phyloP scores from a whole-genome alignment of 1,284 basidiomycete species.

The Heterobasidion parviporum region DNA sequence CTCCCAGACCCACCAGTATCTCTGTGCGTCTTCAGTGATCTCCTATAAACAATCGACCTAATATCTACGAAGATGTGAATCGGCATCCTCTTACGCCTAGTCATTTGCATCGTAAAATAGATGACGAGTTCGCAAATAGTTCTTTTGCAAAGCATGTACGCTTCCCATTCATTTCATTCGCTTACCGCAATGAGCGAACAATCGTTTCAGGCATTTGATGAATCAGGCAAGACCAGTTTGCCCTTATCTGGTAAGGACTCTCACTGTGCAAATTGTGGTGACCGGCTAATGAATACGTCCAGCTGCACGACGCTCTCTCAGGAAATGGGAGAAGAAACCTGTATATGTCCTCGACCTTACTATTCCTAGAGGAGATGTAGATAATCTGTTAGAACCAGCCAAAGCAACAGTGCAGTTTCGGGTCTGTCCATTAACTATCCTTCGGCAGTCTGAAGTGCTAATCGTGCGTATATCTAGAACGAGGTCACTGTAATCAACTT shows the following conservation, averaged over 20 bases:
- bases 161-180: neutral
- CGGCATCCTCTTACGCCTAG: conserved; percentile 60
- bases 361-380: conserved; percentile 57
- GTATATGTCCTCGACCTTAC: conserved; percentile 76
- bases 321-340: conserved; percentile 68
- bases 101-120: conserved; percentile 66
- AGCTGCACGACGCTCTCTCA: conserved; percentile 62
- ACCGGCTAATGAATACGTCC: neutral
- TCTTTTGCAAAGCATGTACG: conserved; percentile 42
- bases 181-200: neutral
- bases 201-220: conserved; percentile 48
- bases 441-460: neutral
- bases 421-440: conserved; percentile 31
- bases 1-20: conserved; percentile 69
- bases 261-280: neutral
- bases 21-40: conserved; percentile 48
- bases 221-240: conserved; percentile 40
- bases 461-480: conserved; percentile 33
- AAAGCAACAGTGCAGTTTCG: conserved; percentile 64
- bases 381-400: conserved; percentile 71
- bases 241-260: conserved; percentile 34
- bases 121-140: conserved; percentile 57
- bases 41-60: neutral
- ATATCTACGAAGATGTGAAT: conserved; percentile 61
- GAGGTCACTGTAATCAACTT: conserved; percentile 42